Percentiles rank a stretch among this genome's conserved stretches.
These are phyloP conservation scores for Aspergillus glaucus DNA, from an alignment of 2,329 filamentous ascomycete genomes.

Conservation along the genomic window DNA sequence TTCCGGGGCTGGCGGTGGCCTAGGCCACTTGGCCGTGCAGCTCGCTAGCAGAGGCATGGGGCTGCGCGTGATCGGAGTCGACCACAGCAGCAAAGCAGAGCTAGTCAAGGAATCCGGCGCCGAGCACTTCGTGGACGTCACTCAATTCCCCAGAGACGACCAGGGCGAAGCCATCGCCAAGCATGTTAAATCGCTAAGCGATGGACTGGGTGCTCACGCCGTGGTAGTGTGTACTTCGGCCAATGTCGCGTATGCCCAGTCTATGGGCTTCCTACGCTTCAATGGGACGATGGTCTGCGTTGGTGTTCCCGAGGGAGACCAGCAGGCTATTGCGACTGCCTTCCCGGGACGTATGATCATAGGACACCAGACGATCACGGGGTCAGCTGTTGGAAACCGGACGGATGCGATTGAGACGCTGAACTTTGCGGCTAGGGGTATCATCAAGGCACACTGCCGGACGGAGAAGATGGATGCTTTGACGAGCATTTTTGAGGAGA, in stretches of 20 bases:
- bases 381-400: slow-evolving; percentile 47
- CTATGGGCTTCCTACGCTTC: slow-evolving; percentile 43
- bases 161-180: slow-evolving; percentile 45
- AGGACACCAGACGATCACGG: slow-evolving; percentile 43
- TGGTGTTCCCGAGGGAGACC: slow-evolving; percentile 45
- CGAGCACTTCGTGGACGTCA: slow-evolving; percentile 60
- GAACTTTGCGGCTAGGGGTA: slow-evolving; percentile 43
- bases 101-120: slow-evolving; percentile 56
- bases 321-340: slow-evolving; percentile 40
- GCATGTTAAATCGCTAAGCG: slow-evolving; percentile 53
- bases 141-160: slow-evolving; percentile 42
- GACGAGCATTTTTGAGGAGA: slow-evolving; percentile 41
- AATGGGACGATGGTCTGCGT: slow-evolving; percentile 48
- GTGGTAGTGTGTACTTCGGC: slow-evolving; percentile 52
- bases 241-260: slow-evolving; percentile 47
- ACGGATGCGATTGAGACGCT: slow-evolving; percentile 46
- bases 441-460: slow-evolving; percentile 41
- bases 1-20: slow-evolving; percentile 55
- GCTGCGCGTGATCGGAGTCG: slow-evolving; percentile 59
- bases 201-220: slow-evolving; percentile 54
- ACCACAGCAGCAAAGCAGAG: slow-evolving; percentile 56
- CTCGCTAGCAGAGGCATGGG: slow-evolving; percentile 56
- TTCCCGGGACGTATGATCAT: slow-evolving; percentile 38
- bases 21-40: slow-evolving; percentile 61
- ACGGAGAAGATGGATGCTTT: slow-evolving; percentile 45